These are phyloP conservation scores for Phytophthora pistaciae DNA, from an alignment of 352 stramenopile genomes.

Conservation along the genomic window DNA sequence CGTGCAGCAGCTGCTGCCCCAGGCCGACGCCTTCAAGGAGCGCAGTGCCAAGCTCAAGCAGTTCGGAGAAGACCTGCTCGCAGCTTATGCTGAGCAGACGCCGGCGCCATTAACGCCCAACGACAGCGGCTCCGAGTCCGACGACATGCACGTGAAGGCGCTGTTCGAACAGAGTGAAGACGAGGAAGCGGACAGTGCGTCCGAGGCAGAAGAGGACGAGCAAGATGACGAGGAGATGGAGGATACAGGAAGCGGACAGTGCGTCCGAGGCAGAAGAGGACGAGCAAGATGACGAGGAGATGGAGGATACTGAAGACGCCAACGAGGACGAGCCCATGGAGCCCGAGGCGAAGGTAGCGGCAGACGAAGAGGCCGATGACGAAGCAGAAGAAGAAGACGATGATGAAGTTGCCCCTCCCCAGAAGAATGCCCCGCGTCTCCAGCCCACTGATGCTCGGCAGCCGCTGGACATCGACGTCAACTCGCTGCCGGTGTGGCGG, in stretches of 20 bases:
- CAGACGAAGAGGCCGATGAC: slow-evolving; percentile 12
- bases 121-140: slow-evolving; percentile 31
- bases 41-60: slow-evolving; percentile 52
- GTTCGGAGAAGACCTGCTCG: slow-evolving; percentile 48
- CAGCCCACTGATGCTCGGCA: too few species aligned
- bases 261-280: not conserved
- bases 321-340: slow-evolving; percentile 32
- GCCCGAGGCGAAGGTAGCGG: not conserved
- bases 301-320: slow-evolving; percentile 9
- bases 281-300: slow-evolving; percentile 15
- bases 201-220: not conserved
- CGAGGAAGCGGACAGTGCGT: slow-evolving; percentile 13
- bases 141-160: slow-evolving; percentile 37
- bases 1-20: slow-evolving; percentile 55
- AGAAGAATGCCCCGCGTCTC: slow-evolving; percentile 15
- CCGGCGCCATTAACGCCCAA: not conserved
- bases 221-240: too few species aligned
- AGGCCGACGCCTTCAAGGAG: slow-evolving; percentile 55
- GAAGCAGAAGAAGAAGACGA: slow-evolving; percentile 27
- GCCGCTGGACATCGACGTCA: too few species aligned
- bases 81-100: slow-evolving; percentile 10
- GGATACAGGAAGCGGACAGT: slow-evolving; percentile 16
- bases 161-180: slow-evolving; percentile 34
- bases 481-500: slow-evolving; percentile 56
- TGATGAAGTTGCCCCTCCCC: slow-evolving; percentile 7